A percentile compares a stretch with the other conserved stretches of the same genome.
phyloP scores from a whole-genome alignment of 148 eudicot genomes.

The Rhododendron williamsianum region DNA sequence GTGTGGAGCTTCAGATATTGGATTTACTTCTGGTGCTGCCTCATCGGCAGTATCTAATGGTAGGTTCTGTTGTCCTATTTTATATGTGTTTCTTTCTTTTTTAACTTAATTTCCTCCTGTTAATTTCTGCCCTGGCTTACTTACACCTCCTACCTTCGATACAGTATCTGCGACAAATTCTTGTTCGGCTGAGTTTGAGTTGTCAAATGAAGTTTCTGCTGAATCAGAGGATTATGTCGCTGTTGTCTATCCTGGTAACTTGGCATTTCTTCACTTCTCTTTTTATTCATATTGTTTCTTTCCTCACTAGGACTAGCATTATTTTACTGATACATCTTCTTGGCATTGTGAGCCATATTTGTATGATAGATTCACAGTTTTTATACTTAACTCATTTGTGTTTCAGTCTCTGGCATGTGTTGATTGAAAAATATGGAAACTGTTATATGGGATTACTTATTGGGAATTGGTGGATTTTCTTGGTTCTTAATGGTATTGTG shows the following conservation, averaged over 20 bases:
- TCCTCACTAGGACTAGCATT: neutral
- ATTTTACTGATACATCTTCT: no score
- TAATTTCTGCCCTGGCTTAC: neutral
- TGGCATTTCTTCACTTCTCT: neutral
- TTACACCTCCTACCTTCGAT: neutral
- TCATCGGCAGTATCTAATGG: neutral
- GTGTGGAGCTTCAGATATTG: slow-evolving; percentile 1
- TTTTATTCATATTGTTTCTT: neutral
- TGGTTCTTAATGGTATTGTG: neutral
- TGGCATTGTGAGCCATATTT: neutral
- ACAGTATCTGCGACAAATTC: neutral
- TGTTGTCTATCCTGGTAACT: neutral
- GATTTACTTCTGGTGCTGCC: neutral
- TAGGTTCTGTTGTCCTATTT: neutral
- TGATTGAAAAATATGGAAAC: neutral
- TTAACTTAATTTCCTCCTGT: neutral
- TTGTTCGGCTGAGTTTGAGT: neutral
- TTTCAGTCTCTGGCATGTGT: neutral
- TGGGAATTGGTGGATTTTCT: neutral
- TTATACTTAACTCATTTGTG: neutral
- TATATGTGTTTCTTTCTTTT: neutral
- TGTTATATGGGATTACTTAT: neutral
- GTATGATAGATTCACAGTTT: neutral
- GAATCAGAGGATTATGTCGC: neutral
- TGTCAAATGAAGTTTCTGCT: neutral